phyloP scores from a whole-genome alignment of 805 yeast genomes.

The Kockiozyma suomiensis region DNA sequence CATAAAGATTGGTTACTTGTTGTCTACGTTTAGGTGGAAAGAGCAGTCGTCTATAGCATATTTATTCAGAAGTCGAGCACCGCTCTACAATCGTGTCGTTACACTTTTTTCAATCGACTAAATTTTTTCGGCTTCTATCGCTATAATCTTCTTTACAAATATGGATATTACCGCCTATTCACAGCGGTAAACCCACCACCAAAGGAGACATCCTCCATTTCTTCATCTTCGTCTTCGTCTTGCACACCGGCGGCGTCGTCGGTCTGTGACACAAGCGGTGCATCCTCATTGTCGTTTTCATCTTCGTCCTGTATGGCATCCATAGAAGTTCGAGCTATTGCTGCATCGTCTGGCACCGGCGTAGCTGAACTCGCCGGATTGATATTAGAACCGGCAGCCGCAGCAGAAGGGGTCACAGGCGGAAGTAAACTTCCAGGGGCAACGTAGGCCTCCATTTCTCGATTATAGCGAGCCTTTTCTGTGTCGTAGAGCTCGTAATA shows the following conservation, averaged over 20 bases:
- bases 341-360: background rate
- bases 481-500: constrained; percentile 75
- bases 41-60: background rate
- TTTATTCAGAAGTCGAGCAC: background rate
- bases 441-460: constrained; percentile 59
- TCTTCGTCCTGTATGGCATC: background rate
- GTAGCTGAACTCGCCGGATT: background rate
- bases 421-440: constrained; percentile 26
- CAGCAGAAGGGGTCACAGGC: background rate
- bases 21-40: no score
- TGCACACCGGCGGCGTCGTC: constrained; percentile 16
- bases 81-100: no score
- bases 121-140: no score
- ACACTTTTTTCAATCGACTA: no score
- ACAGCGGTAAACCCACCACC: constrained; percentile 33
- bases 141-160: no score
- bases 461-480: constrained; percentile 72
- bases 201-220: constrained; percentile 26
- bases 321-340: background rate
- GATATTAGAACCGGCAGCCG: background rate
- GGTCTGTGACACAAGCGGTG: background rate
- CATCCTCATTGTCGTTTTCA: background rate
- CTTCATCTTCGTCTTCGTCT: constrained; percentile 28
- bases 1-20: no score
- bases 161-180: constrained; percentile 19